Percentiles rank a stretch among this genome's conserved stretches.
These are phyloP conservation scores for Auricularia sp. DNA, from an alignment of 768 basidiomycete genomes.

Conservation along the genomic window DNA sequence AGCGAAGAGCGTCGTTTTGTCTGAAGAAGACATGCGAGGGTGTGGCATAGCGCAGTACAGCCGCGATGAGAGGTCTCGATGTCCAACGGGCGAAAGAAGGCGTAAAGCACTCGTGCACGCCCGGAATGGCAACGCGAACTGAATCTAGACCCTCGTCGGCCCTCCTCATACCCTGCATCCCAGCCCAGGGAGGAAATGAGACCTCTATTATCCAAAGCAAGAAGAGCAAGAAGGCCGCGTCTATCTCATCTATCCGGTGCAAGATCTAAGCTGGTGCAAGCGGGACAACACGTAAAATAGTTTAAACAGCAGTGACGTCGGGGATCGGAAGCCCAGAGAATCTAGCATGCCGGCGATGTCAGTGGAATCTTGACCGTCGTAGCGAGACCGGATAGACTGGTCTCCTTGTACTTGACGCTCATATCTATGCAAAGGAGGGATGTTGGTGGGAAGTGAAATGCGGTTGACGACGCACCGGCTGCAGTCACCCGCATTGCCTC, in stretches of 20 bases:
- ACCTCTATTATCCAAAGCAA: neutral
- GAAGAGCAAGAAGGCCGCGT: neutral
- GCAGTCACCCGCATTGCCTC: slow-evolving; percentile 92
- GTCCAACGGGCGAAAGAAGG: neutral
- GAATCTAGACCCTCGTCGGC: neutral
- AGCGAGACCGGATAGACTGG: slow-evolving; percentile 66
- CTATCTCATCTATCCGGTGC: neutral
- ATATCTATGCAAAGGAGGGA: slow-evolving; percentile 46
- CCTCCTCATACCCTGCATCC: neutral
- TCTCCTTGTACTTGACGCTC: slow-evolving; percentile 94
- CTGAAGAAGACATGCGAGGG: neutral
- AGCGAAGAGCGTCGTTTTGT: neutral
- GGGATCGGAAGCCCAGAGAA: neutral
- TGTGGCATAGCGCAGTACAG: neutral
- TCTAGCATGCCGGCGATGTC: slow-evolving; percentile 69
- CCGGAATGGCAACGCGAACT: neutral
- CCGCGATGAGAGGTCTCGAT: neutral
- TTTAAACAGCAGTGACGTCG: neutral
- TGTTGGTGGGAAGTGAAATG: neutral
- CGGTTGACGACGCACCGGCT: slow-evolving; percentile 14
- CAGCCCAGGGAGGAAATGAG: neutral
- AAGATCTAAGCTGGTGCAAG: no score
- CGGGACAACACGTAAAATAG: neutral
- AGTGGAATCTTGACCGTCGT: slow-evolving; percentile 76
- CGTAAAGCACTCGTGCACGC: neutral